A percentile compares a stretch with the other conserved stretches of the same genome.
phyloP scores from a whole-genome alignment of 495 filamentous ascomycete genomes.

The Aspergillus bridgeri region DNA sequence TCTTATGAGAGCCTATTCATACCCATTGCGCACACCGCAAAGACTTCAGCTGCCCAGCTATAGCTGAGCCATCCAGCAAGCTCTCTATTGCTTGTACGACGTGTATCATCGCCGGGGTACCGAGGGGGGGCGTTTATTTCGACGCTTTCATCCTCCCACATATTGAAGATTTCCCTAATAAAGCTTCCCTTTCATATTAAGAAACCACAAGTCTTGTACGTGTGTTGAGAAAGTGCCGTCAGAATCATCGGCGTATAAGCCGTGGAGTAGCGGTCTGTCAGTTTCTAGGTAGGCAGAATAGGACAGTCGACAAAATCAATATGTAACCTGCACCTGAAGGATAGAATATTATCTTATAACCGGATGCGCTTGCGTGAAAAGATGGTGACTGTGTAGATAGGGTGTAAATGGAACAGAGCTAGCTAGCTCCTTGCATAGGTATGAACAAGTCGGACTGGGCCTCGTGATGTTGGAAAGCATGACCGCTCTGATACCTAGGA shows the following conservation, averaged over 20 bases:
- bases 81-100: slow-evolving; percentile 82
- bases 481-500: no score
- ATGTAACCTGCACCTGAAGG: no score
- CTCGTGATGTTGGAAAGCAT: background rate
- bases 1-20: slow-evolving; percentile 23
- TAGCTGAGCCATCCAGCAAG: slow-evolving; percentile 94
- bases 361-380: background rate
- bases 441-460: no score
- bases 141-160: slow-evolving; percentile 23
- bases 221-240: background rate
- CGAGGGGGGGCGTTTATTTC: slow-evolving; percentile 26
- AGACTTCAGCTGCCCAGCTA: slow-evolving; percentile 96
- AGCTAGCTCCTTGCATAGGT: no score
- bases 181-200: slow-evolving; percentile 1
- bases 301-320: background rate
- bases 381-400: background rate
- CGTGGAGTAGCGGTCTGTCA: background rate
- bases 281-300: background rate
- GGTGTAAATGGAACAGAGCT: background rate
- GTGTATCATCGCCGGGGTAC: slow-evolving; percentile 82
- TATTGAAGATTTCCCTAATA: slow-evolving; percentile 10
- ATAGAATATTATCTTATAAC: no score
- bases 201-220: background rate
- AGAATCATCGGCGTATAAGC: background rate
- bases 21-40: slow-evolving; percentile 87